Evolutionary conservation across 306 rosid genomes (phyloP), one percentile per base, ranked within the genome.

Genomic region (Trifolium dubium): DNA sequence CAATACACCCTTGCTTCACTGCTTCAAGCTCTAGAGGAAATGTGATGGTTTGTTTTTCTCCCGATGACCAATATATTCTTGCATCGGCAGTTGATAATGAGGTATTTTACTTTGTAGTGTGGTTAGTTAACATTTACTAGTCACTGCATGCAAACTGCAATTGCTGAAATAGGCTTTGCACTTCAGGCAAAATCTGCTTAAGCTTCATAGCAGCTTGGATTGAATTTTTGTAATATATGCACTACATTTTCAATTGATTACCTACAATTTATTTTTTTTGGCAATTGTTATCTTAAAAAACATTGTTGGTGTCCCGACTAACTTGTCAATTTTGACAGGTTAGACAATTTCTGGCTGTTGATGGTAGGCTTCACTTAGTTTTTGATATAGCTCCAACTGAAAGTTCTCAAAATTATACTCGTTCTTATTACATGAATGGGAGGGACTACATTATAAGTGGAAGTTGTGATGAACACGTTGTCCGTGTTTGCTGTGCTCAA

Each of bases 41-140:
- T 82, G 97, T 89, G 80, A 91, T 91, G 97, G 97, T 86, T 76
- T 91, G 95, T 84, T 91, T 91, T 80, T 91, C 97, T 75, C 97
- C 97, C 12, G 97, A 91, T 81, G 97, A 91, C 83, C 91, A 87
- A 72, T 89, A 81, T 86, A 86, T 91, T 67, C 91, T 91, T 54
- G 89, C 84, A 58, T 91, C 97, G 37, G 97, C 95, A 15, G 92
- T 87, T 50, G 97, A 91, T 76, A 91, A 91, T 40, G 97, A 91
- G 97, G 97, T 89, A 78, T 77, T 58, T 17, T 40, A 30, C 47
- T 40, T 67, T 10, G 53, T 50, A 37, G 50, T 43, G 32, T 79
- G 56, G 15, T 39, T 81, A 56, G 70, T 49, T 35, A 35, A 35
- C 0, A 35, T 7, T 35, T 80, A 8, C 35, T 77, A 69, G 67